Percentiles rank a stretch among this genome's conserved stretches.
Evolutionary conservation across 495 filamentous ascomycete species (phyloP).

Genomic region (Neurospora sp.): DNA sequence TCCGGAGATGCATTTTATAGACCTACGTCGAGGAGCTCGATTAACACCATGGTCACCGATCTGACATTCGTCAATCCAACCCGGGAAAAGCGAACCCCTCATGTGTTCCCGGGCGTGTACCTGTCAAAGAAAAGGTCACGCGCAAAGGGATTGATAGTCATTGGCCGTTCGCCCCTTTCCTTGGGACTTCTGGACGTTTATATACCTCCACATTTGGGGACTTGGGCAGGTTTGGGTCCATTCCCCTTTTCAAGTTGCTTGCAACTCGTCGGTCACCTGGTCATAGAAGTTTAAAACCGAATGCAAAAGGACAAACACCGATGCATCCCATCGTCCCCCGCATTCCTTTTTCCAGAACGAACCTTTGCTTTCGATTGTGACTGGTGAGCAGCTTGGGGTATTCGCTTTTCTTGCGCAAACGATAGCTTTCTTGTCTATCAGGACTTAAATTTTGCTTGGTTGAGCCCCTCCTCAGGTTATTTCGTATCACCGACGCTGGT

Average conservation of each 20-base stretch:
- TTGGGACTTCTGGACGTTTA: background rate
- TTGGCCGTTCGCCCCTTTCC: background rate
- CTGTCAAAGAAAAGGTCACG: background rate
- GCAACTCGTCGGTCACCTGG: background rate
- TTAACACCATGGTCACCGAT: background rate
- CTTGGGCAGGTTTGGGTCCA: background rate
- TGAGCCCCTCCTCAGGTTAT: background rate
- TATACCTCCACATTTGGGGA: background rate
- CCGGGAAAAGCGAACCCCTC: background rate
- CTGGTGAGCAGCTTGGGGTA: background rate
- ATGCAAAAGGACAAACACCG: background rate
- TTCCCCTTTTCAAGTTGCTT: background rate
- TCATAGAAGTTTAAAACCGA: background rate
- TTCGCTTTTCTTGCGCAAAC: background rate
- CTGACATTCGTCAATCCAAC: background rate
- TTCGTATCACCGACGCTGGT: background rate
- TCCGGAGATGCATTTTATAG: background rate
- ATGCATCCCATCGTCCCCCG: background rate
- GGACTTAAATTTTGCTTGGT: background rate
- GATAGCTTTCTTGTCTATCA: background rate
- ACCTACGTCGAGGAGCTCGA: background rate
- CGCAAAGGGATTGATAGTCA: background rate
- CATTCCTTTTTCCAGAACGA: background rate
- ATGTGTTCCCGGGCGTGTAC: background rate
- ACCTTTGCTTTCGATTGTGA: background rate